Conservation (phyloP, 2,329 filamentous ascomycete species). For the Simplicillium sp. region DNA sequence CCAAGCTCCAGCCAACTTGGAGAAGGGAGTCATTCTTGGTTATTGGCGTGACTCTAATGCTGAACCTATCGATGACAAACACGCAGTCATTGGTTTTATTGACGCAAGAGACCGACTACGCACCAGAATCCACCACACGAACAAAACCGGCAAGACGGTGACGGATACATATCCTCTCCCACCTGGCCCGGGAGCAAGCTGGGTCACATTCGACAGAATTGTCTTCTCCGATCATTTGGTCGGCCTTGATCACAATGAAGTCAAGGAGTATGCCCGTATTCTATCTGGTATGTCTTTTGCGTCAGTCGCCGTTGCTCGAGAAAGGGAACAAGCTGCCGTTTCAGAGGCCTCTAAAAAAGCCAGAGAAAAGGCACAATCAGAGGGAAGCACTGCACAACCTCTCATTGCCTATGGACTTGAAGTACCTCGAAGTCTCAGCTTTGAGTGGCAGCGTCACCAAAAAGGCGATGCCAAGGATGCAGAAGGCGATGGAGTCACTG, state of each 20-base stretch:
- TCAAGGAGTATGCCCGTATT: constrained; percentile 55
- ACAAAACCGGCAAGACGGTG: constrained; percentile 36
- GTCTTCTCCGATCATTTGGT: constrained; percentile 49
- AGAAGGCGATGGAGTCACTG: neutral
- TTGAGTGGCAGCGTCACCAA: too few relatives aligned
- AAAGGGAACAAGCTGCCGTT: constrained; percentile 32
- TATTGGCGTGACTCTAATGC: constrained; percentile 52
- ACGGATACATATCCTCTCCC: constrained; percentile 38
- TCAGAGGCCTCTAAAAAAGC: constrained; percentile 36
- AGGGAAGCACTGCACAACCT: constrained; percentile 29
- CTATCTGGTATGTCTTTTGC: constrained; percentile 29
- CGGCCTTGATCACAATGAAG: constrained; percentile 42
- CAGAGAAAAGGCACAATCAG: constrained; percentile 29
- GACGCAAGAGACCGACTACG: constrained; percentile 51
- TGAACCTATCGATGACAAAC: constrained; percentile 37
- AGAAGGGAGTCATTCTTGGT: constrained; percentile 42
- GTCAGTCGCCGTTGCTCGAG: constrained; percentile 25
- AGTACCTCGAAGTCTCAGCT: neutral
- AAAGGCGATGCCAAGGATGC: too few relatives aligned
- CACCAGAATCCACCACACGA: constrained; percentile 44
- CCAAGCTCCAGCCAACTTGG: too few relatives aligned
- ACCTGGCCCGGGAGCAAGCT: constrained; percentile 51
- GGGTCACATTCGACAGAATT: constrained; percentile 54
- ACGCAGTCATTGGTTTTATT: constrained; percentile 53
- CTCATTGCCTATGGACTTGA: constrained; percentile 38